Evolutionary conservation across 164 flowering plant species (phyloP).

Genomic region (Chimonanthus praecox): DNA sequence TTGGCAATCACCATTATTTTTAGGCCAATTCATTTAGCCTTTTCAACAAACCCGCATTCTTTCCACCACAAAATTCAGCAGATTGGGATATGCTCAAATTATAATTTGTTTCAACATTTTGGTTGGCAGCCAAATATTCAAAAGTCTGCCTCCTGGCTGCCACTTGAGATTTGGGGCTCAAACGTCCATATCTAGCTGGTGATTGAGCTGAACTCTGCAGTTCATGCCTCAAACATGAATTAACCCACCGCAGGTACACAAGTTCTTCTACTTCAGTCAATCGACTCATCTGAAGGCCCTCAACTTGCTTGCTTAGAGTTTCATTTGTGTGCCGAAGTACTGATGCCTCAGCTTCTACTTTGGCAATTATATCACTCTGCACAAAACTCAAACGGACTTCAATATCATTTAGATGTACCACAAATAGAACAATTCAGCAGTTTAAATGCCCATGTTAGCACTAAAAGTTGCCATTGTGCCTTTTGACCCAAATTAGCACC

Average conservation of each 20-base stretch:
- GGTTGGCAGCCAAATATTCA: neutral
- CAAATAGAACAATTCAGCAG: neutral
- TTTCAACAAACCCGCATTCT: conserved; percentile 36
- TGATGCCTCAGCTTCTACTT: conserved; percentile 79
- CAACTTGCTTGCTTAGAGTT: conserved; percentile 77
- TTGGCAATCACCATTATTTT: conserved; percentile 36
- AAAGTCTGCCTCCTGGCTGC: neutral
- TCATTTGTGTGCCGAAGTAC: conserved; percentile 61
- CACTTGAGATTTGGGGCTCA: conserved; percentile 27
- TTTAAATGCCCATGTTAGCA: no score
- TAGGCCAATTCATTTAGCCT: conserved; percentile 55
- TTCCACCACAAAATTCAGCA: conserved; percentile 26
- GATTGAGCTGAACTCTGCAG: conserved; percentile 30
- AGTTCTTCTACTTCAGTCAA: conserved; percentile 89
- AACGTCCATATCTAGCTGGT: conserved; percentile 24
- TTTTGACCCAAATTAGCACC: no score
- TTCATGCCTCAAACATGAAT: conserved; percentile 69
- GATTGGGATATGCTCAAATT: conserved; percentile 29
- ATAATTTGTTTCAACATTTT: conserved; percentile 14
- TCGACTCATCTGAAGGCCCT: conserved; percentile 70
- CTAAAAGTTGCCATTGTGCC: no score
- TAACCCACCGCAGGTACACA: conserved; percentile 80
- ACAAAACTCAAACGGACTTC: neutral
- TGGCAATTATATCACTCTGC: conserved; percentile 60
- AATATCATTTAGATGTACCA: neutral